Base-by-base conservation (phyloP, 78 protist genomes). In the Dictyostelium purpureum region DNA sequence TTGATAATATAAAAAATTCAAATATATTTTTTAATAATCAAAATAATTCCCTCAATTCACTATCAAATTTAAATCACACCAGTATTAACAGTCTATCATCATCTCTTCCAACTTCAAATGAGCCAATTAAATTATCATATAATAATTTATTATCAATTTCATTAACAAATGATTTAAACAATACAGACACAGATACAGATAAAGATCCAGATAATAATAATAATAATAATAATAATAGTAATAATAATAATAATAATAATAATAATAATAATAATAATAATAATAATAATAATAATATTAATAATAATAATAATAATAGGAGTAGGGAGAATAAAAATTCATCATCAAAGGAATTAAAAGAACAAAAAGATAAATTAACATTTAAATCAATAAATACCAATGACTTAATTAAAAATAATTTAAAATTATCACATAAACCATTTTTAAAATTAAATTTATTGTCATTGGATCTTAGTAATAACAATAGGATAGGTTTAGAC, bases 381-480 rank as follows among this genome's bases (percentile, higher is more conserved):
- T 2, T 4, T n/a, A 56, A 28, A 40, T n/a, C n/a, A n/a, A n/a
- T n/a, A n/a, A n/a, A n/a, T n/a, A 54, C 2, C 35, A 74, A 45
- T 52, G 57, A 51, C 47, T 26, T 28, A 28, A 75, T 49, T 18
- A 47, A 42, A 31, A 76, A 31, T 40, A 76, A 51, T 76, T 26
- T 56, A 7, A 24, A 16, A 37, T 67, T 40, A 67, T 33, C 75
- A 61, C 63, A 76, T 51, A 76, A 76, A 56, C 65, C 70, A 37
- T 49, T 51, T 35, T n/a, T 37, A 38, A 40, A 67, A 67, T 67
- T 21, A 37, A 42, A 67, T 38, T 37, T 67, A 21, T 9, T 7
- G 6, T 37, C 67, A n/a, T 26, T 76, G 28, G 83, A 76, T 33
- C 35, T 76, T 21, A 76, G 83, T 76, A 76, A 56, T 37, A 76